A percentile compares a stretch with the other conserved stretches of the same genome.
phyloP scores from a whole-genome alignment of 805 yeast genomes.

The Soucietia sequanensis region DNA sequence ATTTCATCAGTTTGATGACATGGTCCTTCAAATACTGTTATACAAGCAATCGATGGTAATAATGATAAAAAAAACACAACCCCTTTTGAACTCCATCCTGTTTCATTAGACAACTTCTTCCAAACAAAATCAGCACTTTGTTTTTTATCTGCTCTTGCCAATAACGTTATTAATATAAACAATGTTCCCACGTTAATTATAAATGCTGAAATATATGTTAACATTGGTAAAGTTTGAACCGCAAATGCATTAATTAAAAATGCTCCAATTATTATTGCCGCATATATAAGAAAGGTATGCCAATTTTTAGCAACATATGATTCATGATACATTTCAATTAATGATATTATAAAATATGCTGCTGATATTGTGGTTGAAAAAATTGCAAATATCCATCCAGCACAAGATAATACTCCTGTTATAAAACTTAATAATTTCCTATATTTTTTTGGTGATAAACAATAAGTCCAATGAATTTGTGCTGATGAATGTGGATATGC shows the following conservation, averaged over 20 bases:
- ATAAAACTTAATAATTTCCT: conserved; percentile 26
- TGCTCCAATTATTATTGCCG: conserved; percentile 10
- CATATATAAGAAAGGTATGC: conserved; percentile 16
- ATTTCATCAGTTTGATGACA: conserved; percentile 36
- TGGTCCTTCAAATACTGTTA: conserved; percentile 32
- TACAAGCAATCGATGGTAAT: conserved; percentile 23
- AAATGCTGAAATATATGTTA: conserved; percentile 16
- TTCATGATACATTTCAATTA: conserved; percentile 16
- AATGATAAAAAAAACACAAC: conserved; percentile 24
- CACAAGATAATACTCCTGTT: conserved; percentile 27
- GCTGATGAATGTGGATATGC: conserved; percentile 34
- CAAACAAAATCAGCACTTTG: conserved; percentile 20
- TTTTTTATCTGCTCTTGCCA: conserved; percentile 17
- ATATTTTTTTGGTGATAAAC: conserved; percentile 19
- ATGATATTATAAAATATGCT: conserved; percentile 13
- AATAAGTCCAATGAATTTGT: conserved; percentile 33
- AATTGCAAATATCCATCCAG: conserved; percentile 22
- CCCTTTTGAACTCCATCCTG: conserved; percentile 26
- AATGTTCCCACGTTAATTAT: conserved; percentile 21
- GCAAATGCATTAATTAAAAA: conserved; percentile 12
- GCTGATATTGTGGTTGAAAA: conserved; percentile 15
- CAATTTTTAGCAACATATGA: conserved; percentile 14
- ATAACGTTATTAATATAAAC: conserved; percentile 17
- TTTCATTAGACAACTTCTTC: conserved; percentile 18
- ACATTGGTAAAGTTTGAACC: conserved; percentile 12